Percentiles rank a stretch among this genome's conserved stretches.
Evolutionary conservation across 768 basidiomycete genomes (phyloP).

Genomic region (Pleurotus tuber-regium): DNA sequence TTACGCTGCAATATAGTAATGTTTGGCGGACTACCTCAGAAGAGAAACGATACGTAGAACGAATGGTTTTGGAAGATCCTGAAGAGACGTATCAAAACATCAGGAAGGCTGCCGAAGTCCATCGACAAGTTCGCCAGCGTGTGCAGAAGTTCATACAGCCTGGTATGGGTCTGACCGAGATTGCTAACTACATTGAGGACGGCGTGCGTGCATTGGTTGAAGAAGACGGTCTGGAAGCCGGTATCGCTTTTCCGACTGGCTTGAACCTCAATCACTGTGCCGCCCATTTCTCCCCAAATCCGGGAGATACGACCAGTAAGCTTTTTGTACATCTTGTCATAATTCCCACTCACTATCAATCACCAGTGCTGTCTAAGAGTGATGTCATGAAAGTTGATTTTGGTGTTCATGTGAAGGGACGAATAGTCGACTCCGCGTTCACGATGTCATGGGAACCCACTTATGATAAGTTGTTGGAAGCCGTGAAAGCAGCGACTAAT

Average conservation of each 20-base stretch:
- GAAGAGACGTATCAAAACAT: conserved; percentile 86
- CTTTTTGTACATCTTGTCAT: conserved; percentile 12
- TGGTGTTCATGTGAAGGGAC: conserved; percentile 96
- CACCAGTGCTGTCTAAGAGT: conserved; percentile 69
- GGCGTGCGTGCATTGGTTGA: conserved; percentile 90
- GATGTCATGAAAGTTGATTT: conserved; percentile 97
- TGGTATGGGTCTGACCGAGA: conserved; percentile 93
- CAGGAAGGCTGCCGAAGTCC: conserved; percentile 92
- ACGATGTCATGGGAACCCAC: conserved; percentile 87
- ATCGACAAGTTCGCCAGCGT: conserved; percentile 84
- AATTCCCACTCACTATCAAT: conserved; percentile 10
- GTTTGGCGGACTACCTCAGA: conserved; percentile 86
- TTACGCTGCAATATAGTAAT: conserved; percentile 53
- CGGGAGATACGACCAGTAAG: conserved; percentile 82
- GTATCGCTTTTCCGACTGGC: conserved; percentile 96
- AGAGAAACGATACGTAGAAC: conserved; percentile 85
- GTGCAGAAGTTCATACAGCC: conserved; percentile 84
- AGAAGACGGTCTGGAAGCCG: conserved; percentile 80
- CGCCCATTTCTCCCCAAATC: conserved; percentile 95
- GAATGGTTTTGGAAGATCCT: conserved; percentile 73
- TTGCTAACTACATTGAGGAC: conserved; percentile 91
- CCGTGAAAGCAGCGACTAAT: conserved; percentile 92
- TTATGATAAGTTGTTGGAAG: conserved; percentile 85
- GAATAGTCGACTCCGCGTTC: conserved; percentile 94
- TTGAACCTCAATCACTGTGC: conserved; percentile 92